These are phyloP conservation scores for Leccinum disarticulatum DNA, from an alignment of 768 basidiomycete species.

Conservation along the genomic window DNA sequence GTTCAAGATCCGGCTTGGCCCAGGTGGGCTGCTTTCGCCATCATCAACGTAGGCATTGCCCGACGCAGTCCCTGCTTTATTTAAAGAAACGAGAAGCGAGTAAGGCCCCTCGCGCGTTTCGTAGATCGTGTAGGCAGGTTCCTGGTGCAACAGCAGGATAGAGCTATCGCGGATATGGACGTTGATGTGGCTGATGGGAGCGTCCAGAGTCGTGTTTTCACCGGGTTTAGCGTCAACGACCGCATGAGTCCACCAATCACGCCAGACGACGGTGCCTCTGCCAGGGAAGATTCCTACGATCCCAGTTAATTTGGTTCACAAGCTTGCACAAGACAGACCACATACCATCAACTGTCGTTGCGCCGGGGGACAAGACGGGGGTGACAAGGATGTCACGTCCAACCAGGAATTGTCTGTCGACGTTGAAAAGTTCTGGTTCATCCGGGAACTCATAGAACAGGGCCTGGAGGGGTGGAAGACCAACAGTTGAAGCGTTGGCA, in stretches of 20 bases:
- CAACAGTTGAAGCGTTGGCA: conserved; percentile 60
- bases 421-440: conserved; percentile 58
- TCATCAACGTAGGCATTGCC: conserved; percentile 72
- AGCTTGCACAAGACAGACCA: not conserved
- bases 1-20: conserved; percentile 46
- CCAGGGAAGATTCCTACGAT: conserved; percentile 63
- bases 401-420: conserved; percentile 71
- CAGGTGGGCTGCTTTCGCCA: conserved; percentile 60
- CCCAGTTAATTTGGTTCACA: not conserved
- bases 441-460: conserved; percentile 79
- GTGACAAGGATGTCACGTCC: conserved; percentile 73
- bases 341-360: conserved; percentile 63
- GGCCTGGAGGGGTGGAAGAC: conserved; percentile 71
- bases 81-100: conserved; percentile 58
- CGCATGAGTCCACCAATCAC: conserved; percentile 73
- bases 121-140: conserved; percentile 65
- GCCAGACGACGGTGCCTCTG: conserved; percentile 56
- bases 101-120: conserved; percentile 65
- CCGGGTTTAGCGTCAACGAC: conserved; percentile 44
- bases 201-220: conserved; percentile 50
- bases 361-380: conserved; percentile 70
- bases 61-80: conserved; percentile 46
- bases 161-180: conserved; percentile 73
- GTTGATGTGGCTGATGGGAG: conserved; percentile 73
- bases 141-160: conserved; percentile 59